Evolutionary conservation across 768 basidiomycete species (phyloP), one percentile per base, ranked within the genome.

Genomic region (Leccinum broughii): DNA sequence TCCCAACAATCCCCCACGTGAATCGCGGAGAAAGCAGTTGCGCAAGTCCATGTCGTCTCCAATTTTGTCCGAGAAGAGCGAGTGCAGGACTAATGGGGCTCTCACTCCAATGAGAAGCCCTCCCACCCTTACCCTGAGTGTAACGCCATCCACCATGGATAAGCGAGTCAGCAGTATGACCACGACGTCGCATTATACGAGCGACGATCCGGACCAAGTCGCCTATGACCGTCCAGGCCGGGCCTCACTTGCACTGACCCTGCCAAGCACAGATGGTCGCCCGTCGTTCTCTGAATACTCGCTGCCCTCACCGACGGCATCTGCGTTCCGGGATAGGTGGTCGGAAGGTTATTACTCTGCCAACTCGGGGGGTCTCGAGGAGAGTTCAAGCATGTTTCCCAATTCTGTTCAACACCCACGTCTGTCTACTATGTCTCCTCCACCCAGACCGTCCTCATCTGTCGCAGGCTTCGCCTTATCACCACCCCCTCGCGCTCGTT

Each of bases 281-380:
- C 82, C 77, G 4, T 88, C 89, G 20, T 63, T 86, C 30, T 89
- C 88, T 13, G 83, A 85, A 56, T 87, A 88, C 70, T 86, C 88
- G 10, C 84, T 85, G 63, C 79, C 83, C 5, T 92, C 90, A 10
- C 90, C 90, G 2, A 89, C 89, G 4, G 85, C 81, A 6, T 91
- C 90, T n/a, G 88, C 87, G n/a, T 92, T 92, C 75, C 83, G 84
- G 28, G 88, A 90, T 64, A 83, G 73, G 55, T 71, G 64, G 66
- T 76, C 74, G 1, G 69, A 74, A 7, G 68, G 72, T 39, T 74
- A 75, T 57, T 74, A 75, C 53, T 75, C 72, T 28, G 66, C 66
- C 2, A 48, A 59, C 20, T 73, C 71, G 48, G 74, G 65, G 17
- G 60, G 52, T 50, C 64, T 49, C 39, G 62, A 37, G 55, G 70